Evolutionary conservation across 331 rosid genomes (phyloP).

Genomic region (Rhamnella rubrinervis): DNA sequence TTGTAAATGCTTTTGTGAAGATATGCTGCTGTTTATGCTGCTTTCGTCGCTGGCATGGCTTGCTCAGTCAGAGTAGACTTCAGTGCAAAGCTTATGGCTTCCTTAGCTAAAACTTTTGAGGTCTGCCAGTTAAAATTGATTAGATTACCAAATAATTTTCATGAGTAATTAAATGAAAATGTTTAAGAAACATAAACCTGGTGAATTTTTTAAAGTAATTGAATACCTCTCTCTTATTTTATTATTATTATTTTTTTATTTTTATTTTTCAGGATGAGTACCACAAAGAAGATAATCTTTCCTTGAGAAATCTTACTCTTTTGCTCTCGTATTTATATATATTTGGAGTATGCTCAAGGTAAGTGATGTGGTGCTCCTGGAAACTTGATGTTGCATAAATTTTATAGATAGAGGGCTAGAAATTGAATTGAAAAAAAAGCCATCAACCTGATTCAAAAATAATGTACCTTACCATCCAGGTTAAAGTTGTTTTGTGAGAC

Average conservation of each 20-base stretch:
- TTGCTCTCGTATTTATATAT: slow-evolving; percentile 71
- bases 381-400: slow-evolving; percentile 1
- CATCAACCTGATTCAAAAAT: neutral
- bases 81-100: slow-evolving; percentile 75
- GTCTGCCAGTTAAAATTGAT: slow-evolving; percentile 30
- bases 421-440: neutral
- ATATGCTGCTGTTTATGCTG: slow-evolving; percentile 86
- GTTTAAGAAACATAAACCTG: slow-evolving; percentile 5
- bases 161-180: neutral
- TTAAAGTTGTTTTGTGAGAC: neutral
- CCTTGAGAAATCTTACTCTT: slow-evolving; percentile 78
- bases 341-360: slow-evolving; percentile 90
- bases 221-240: slow-evolving; percentile 13
- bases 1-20: slow-evolving; percentile 37
- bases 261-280: slow-evolving; percentile 61
- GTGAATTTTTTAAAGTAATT: neutral
- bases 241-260: neutral
- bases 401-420: neutral
- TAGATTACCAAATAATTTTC: neutral
- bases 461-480: neutral
- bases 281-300: slow-evolving; percentile 71
- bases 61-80: slow-evolving; percentile 73
- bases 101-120: slow-evolving; percentile 83
- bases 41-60: slow-evolving; percentile 87
- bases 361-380: slow-evolving; percentile 18